Conservation (phyloP, 2,329 filamentous ascomycete genomes). For the Cercospora berteroae region DNA sequence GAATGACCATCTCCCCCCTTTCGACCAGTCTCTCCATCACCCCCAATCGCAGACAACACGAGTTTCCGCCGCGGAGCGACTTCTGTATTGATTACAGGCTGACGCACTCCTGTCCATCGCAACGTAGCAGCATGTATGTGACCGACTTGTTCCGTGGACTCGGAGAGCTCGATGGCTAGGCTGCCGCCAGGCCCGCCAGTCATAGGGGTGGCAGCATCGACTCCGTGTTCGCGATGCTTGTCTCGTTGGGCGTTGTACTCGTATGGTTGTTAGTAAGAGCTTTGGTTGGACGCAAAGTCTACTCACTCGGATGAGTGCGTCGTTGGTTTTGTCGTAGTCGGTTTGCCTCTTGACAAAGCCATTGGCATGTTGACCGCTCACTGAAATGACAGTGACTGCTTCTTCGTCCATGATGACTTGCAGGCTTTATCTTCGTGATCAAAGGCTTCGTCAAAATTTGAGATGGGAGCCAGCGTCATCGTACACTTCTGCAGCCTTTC, state of each 20-base stretch:
- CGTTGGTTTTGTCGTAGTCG: background rate
- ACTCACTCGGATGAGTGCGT: background rate
- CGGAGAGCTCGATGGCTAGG: background rate
- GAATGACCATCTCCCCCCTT: background rate
- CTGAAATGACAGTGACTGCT: background rate
- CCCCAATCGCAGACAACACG: background rate
- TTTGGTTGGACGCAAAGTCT: background rate
- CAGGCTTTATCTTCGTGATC: background rate
- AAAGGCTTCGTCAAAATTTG: background rate
- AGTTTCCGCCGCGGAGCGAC: background rate
- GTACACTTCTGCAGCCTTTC: background rate
- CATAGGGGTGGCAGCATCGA: background rate
- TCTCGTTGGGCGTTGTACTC: background rate
- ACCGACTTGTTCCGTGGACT: background rate
- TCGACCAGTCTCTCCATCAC: background rate
- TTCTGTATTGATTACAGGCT: background rate
- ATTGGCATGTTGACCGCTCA: background rate
- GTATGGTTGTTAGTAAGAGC: background rate
- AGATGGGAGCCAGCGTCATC: background rate
- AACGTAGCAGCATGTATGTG: background rate
- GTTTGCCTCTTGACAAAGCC: background rate
- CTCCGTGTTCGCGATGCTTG: background rate
- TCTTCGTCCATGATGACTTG: background rate
- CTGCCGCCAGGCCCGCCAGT: background rate
- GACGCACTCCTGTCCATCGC: background rate